These are phyloP conservation scores for Alternaria infectoria DNA, from an alignment of 2,329 filamentous ascomycete genomes.

Conservation along the genomic window DNA sequence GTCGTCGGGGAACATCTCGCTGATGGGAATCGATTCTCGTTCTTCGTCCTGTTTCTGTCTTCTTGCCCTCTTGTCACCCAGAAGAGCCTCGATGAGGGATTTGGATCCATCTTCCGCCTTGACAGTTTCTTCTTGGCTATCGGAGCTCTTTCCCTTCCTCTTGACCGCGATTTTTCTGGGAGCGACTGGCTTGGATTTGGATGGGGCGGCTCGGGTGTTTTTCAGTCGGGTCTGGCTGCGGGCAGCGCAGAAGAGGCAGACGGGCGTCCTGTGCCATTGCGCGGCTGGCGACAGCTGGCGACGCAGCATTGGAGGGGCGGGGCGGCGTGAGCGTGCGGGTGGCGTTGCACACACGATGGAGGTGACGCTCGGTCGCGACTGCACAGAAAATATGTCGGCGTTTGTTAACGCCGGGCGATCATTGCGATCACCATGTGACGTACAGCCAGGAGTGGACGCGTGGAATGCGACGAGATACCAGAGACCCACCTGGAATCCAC, in stretches of 20 bases:
- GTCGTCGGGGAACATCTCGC: constrained; percentile 30
- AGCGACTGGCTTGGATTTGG: constrained; percentile 12
- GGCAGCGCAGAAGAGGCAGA: constrained; percentile 31
- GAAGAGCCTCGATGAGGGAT: constrained; percentile 32
- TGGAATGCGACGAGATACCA: not conserved
- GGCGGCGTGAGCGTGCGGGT: not conserved
- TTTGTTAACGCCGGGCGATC: constrained; percentile 11
- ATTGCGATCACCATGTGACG: constrained; percentile 8
- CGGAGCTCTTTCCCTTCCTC: not conserved
- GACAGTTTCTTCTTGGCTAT: not conserved
- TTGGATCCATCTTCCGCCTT: constrained; percentile 1
- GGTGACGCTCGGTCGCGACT: constrained; percentile 3
- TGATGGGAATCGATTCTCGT: constrained; percentile 29
- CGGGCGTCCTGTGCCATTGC: constrained; percentile 19
- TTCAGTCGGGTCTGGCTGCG: constrained; percentile 9
- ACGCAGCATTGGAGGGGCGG: constrained; percentile 31
- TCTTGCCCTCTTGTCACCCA: constrained; percentile 17
- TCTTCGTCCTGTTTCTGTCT: constrained; percentile 6
- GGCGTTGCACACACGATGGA: constrained; percentile 8
- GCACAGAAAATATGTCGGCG: constrained; percentile 18
- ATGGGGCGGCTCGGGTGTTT: constrained; percentile 23
- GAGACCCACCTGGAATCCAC: not conserved
- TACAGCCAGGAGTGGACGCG: not conserved
- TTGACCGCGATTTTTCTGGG: not conserved
- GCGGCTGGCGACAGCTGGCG: constrained; percentile 28